Evolutionary conservation across 2,329 filamentous ascomycete species (phyloP), one percentile per base, ranked within the genome.

Genomic region (Emergomyces orientalis): DNA sequence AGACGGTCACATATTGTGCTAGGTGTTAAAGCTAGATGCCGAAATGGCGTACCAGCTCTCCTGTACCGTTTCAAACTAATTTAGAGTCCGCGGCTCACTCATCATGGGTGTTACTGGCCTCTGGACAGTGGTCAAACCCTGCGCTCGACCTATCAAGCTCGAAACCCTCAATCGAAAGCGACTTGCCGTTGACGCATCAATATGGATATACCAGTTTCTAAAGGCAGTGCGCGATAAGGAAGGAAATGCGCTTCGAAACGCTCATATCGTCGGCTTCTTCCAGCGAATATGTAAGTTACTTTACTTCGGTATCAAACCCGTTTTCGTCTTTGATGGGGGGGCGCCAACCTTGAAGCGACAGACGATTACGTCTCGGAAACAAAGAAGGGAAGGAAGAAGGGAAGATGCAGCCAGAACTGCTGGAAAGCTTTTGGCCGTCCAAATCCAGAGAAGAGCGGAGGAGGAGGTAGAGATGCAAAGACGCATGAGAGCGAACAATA

Each of bases 131-230:
- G 82, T 97, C 67, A 90, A 96, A 77, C 94, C 94, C 55, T 97
- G 91, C 73, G 94, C 94, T 57, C 89, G 94, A 45, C 95, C 94
- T 25, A 96, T 95, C 66, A 97, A 96, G 76, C 88, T 99, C 70
- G 92, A 95, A 70, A 96, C 93, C 17, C 86, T 99, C 65, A 97
- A 97, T 75, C 90, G 89, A 69, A 97, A 96, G 78, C 91, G 94
- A 19, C 88, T 99, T 59, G 95, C 94, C 56, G 91, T 99, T 68
- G 94, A 99, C 78, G 94, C 95, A 63, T 97, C 92, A 14, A 99
- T 99, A 74, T 99, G 94, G 94, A 97, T 99, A 70, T 99, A 99
- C 81, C 94, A 99, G 73, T 99, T 99, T 72, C 86, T 99, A 70
- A 99, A 99, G 79, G 94, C 95, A 11, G 94, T 99, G 13, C 92